A percentile compares a stretch with the other conserved stretches of the same genome.
Conservation (phyloP, 2,329 filamentous ascomycete species). For the Salinomyces thailandicus region DNA sequence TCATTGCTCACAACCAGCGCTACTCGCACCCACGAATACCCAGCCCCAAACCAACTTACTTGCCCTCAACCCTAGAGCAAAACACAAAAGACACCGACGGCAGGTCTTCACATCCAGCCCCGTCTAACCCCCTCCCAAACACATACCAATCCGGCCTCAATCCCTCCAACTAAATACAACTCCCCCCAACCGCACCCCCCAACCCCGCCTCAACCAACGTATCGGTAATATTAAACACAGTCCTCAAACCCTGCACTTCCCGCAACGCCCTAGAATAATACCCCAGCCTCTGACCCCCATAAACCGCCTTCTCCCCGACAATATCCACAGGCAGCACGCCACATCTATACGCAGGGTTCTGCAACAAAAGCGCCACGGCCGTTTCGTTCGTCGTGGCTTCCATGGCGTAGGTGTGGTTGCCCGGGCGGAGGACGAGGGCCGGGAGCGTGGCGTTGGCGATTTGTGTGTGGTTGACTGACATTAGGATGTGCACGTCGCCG, state of each 20-base stretch:
- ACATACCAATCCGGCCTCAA: too few relatives aligned
- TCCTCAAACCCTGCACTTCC: constrained; percentile 1
- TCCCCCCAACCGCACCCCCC: neutral
- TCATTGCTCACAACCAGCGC: too few relatives aligned
- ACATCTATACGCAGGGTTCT: constrained; percentile 41
- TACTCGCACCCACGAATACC: too few relatives aligned
- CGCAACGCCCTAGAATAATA: neutral
- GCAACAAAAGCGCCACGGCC: constrained; percentile 32
- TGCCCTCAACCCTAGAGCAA: too few relatives aligned
- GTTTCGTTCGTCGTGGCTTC: constrained; percentile 44
- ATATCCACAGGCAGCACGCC: constrained; percentile 38
- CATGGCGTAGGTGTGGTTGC: constrained; percentile 46
- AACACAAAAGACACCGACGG: too few relatives aligned
- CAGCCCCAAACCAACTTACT: too few relatives aligned
- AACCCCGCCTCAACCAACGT: constrained; percentile 2
- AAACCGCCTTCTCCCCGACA: neutral
- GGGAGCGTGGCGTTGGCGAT: constrained; percentile 50
- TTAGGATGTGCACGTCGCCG: constrained; percentile 54
- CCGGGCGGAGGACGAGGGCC: constrained; percentile 49
- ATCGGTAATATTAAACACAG: neutral
- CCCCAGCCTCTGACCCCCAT: neutral
- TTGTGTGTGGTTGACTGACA: constrained; percentile 41
- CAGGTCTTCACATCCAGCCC: too few relatives aligned
- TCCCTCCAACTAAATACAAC: too few relatives aligned
- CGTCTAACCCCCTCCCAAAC: too few relatives aligned